Evolutionary conservation across 2,329 filamentous ascomycete species (phyloP).

Genomic region (Venturia pyrina): DNA sequence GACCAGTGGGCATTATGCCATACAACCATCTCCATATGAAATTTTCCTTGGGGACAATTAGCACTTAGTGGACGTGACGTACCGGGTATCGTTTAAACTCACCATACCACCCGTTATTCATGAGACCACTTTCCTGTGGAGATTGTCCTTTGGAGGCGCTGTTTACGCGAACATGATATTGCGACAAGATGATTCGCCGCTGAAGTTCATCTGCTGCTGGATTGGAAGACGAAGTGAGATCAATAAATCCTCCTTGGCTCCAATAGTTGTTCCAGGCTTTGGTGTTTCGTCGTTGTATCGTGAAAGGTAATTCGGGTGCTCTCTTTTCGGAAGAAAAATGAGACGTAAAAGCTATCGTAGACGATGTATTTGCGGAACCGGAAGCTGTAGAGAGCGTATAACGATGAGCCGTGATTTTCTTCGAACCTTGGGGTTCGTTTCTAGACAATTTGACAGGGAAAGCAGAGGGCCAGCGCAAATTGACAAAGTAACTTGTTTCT

Average conservation of each 20-base stretch:
- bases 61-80: not conserved
- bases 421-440: not conserved
- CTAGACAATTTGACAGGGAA: not conserved
- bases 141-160: not conserved
- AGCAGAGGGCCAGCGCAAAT: not conserved
- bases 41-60: not conserved
- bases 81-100: not conserved
- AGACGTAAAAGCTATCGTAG: not conserved
- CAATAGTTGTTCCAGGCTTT: not conserved
- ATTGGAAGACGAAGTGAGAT: not conserved
- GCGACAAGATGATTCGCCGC: not conserved
- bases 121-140: not conserved
- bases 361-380: not conserved
- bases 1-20: not conserved
- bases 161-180: not conserved
- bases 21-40: not conserved
- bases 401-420: not conserved
- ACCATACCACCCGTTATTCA: not conserved
- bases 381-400: not conserved
- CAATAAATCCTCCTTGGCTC: not conserved
- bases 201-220: not conserved
- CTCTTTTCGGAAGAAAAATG: not conserved
- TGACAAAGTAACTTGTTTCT: not conserved
- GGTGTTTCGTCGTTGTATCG: not conserved
- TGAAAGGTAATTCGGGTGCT: not conserved